Evolutionary conservation across 1,284 basidiomycete genomes (phyloP), one percentile per base, ranked within the genome.

Genomic region (Volvariella surrecta): DNA sequence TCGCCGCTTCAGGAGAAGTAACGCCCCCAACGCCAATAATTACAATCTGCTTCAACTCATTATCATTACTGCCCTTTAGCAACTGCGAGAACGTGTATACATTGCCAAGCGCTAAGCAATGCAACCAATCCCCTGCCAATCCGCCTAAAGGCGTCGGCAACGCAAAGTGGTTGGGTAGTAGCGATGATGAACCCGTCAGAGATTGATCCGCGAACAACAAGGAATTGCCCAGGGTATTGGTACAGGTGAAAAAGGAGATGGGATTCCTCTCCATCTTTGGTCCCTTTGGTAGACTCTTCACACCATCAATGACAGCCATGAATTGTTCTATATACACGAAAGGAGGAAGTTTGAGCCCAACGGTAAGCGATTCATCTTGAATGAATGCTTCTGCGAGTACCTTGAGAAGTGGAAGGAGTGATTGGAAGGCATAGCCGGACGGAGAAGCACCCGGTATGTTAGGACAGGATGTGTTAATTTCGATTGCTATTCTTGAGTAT

Each of bases 331-430:
- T 58, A 52, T 76, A 74, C 17, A 80, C 71, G 55, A 82, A 90
- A n/a, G 87, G 88, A 0, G 88, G 81, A 30, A 89, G 70, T 58
- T 90, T 90, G 43, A 90, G 64, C 4, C 88, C 88, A 43, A 89
- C 66, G 1, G 80, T 75, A n/a, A 89, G 60, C 0, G 70, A 68
- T 2, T 58, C 56, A 54, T 86, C 82, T 15, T 59, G 50, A 41
- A 58, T 54, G 52, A 69, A 70, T 39, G 63, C 67, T 1, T 68
- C 59, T 1, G 70, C 66, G 37, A 89, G 64, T 9, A 76, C 66
- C 15, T 63, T 55, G 9, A 89, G 68, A 34, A 86, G 59, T 2
- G 76, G 61, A 6, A 50, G 30, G 18, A 70, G 58, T 1, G 61
- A 54, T 1, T 61, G 20, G 44, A 77, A 71, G 18, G 68, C 61